Conservation (phyloP, 148 eudicot genomes). For the Rhododendron kiyosumense region DNA sequence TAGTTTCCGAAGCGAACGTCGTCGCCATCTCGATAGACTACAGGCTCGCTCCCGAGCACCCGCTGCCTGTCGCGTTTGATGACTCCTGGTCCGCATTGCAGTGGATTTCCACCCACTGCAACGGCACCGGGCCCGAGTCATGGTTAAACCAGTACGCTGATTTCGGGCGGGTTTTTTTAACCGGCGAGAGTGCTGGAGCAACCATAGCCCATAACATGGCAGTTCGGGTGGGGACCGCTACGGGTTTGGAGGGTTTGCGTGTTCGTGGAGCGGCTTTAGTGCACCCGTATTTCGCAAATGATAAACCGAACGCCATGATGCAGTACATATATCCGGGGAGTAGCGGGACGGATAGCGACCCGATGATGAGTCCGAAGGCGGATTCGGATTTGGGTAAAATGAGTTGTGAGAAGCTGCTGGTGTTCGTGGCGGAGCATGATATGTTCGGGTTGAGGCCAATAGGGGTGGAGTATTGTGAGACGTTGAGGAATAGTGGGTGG, state of each 20-base stretch:
- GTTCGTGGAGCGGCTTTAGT: conserved; percentile 19
- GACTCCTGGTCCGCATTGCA: conserved; percentile 33
- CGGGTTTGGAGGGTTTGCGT: background rate
- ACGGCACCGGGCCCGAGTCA: conserved; percentile 18
- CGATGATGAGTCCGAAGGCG: conserved; percentile 28
- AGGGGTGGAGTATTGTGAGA: conserved; percentile 24
- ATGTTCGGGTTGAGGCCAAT: conserved; percentile 8
- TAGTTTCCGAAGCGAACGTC: conserved; percentile 3
- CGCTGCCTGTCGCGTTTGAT: conserved; percentile 24
- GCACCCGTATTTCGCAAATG: conserved; percentile 35
- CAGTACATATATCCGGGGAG: conserved; percentile 27
- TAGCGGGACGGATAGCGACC: conserved; percentile 26
- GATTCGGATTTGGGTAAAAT: conserved; percentile 26
- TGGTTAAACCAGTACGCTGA: conserved; percentile 27
- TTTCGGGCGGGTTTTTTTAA: conserved; percentile 20
- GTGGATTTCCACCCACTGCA: conserved; percentile 26
- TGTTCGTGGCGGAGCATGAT: conserved; percentile 37
- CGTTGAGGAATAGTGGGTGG: conserved; percentile 38
- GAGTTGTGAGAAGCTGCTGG: conserved; percentile 26
- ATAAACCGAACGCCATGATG: conserved; percentile 13
- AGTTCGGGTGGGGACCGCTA: conserved; percentile 8
- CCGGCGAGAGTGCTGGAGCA: conserved; percentile 43
- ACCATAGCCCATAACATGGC: conserved; percentile 33
- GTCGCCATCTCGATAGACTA: conserved; percentile 29
- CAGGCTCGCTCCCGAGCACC: conserved; percentile 30